A percentile compares a stretch with the other conserved stretches of the same genome.
These are phyloP conservation scores for Ceratocystis destructans DNA, from an alignment of 2,329 filamentous ascomycete genomes.

Conservation along the genomic window DNA sequence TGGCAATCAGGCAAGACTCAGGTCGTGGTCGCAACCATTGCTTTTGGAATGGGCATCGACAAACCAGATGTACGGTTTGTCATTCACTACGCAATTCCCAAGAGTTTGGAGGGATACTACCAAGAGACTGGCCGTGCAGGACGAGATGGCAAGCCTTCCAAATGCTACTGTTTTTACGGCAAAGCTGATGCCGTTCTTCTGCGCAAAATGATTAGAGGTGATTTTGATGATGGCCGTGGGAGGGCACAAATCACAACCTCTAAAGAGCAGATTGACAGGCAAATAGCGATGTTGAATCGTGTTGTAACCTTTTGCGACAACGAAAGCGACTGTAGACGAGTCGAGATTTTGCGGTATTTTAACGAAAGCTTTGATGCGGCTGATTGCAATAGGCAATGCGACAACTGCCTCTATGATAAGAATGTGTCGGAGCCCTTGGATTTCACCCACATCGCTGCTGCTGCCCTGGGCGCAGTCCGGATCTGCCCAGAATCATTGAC, in stretches of 20 bases:
- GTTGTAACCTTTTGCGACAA: slow-evolving; percentile 88
- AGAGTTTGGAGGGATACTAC: slow-evolving; percentile 94
- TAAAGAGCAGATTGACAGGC: slow-evolving; percentile 66
- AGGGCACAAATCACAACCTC: slow-evolving; percentile 26
- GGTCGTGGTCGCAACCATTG: slow-evolving; percentile 94
- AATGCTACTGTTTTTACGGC: slow-evolving; percentile 81
- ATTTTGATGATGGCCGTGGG: slow-evolving; percentile 40
- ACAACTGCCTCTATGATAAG: slow-evolving; percentile 66
- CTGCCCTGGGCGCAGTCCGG: slow-evolving; percentile 53
- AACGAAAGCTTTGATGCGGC: slow-evolving; percentile 63
- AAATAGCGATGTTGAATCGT: slow-evolving; percentile 69
- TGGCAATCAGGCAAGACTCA: slow-evolving; percentile 75
- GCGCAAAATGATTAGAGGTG: slow-evolving; percentile 69
- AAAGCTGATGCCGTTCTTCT: slow-evolving; percentile 63
- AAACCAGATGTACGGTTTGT: slow-evolving; percentile 95
- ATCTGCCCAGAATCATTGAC: slow-evolving; percentile 50
- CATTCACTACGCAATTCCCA: slow-evolving; percentile 82
- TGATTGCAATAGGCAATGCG: slow-evolving; percentile 63
- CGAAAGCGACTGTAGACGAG: slow-evolving; percentile 69
- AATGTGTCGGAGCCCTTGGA: slow-evolving; percentile 59
- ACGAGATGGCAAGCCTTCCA: slow-evolving; percentile 72
- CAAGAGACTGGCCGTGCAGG: slow-evolving; percentile 95
- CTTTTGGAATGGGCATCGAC: slow-evolving; percentile 99
- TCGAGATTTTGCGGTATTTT: slow-evolving; percentile 87
- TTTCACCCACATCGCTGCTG: slow-evolving; percentile 59